phyloP scores from a whole-genome alignment of 176 grass and related monocot species.

The Tuctoria greenei region DNA sequence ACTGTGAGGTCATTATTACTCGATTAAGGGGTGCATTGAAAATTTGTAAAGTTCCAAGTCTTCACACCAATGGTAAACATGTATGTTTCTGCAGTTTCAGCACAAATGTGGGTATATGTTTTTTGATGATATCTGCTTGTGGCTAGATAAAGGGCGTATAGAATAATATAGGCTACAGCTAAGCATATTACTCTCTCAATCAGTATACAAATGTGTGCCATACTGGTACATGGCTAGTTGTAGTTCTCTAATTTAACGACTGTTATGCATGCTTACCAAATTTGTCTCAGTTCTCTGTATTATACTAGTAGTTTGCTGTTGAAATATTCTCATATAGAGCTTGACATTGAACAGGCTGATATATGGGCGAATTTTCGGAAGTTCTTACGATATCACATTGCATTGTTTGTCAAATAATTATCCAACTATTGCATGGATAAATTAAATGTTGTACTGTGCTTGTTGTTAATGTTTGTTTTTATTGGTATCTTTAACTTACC shows the following conservation, averaged over 20 bases:
- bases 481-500: slow-evolving; percentile 25
- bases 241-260: background rate
- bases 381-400: background rate
- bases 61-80: background rate
- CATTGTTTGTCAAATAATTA: background rate
- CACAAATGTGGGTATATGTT: background rate
- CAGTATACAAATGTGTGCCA: slow-evolving; percentile 12
- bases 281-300: background rate
- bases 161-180: background rate
- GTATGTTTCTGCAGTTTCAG: slow-evolving; percentile 10
- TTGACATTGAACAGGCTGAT: background rate
- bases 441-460: slow-evolving; percentile 8
- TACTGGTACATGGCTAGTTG: background rate
- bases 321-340: background rate
- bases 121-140: background rate
- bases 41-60: background rate
- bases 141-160: slow-evolving; percentile 20
- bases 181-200: background rate
- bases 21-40: background rate
- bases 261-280: slow-evolving; percentile 5
- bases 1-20: background rate
- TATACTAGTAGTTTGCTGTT: background rate
- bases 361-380: background rate
- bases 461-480: slow-evolving; percentile 10
- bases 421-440: background rate